Conservation (phyloP, 1,284 basidiomycete species). For the Testicularia cyperi region DNA sequence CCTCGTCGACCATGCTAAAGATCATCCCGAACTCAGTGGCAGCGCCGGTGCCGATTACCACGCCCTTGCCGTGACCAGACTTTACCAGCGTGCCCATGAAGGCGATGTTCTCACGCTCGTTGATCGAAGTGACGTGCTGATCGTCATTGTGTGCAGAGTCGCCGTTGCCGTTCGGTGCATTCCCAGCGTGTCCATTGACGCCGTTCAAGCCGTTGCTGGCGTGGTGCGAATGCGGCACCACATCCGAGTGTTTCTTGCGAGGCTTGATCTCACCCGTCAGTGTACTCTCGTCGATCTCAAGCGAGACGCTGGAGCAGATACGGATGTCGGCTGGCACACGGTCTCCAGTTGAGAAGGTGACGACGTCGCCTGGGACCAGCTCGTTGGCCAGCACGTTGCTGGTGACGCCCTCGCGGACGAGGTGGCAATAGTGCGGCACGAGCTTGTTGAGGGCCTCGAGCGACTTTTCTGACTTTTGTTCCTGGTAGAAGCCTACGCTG, state of each 20-base stretch:
- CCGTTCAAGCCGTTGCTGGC: slow-evolving; percentile 2
- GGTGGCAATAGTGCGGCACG: slow-evolving; percentile 91
- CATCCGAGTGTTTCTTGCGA: slow-evolving; percentile 70
- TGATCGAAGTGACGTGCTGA: slow-evolving; percentile 64
- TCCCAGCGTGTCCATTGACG: no score
- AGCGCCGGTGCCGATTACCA: slow-evolving; percentile 86
- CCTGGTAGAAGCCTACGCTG: slow-evolving; percentile 93
- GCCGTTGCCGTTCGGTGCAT: no score
- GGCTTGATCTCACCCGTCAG: slow-evolving; percentile 90
- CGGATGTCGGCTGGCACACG: slow-evolving; percentile 91
- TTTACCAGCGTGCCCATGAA: slow-evolving; percentile 98
- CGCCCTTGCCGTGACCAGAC: slow-evolving; percentile 80
- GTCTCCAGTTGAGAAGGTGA: slow-evolving; percentile 83
- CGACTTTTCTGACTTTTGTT: slow-evolving; percentile 89
- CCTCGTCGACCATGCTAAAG: slow-evolving; percentile 97
- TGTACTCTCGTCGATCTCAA: slow-evolving; percentile 93
- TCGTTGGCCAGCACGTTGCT: slow-evolving; percentile 82
- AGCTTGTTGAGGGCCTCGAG: slow-evolving; percentile 93
- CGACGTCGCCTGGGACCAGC: slow-evolving; percentile 89
- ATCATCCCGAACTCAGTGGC: slow-evolving; percentile 94
- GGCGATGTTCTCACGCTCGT: slow-evolving; percentile 83
- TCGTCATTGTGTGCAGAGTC: not conserved
- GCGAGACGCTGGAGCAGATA: slow-evolving; percentile 73
- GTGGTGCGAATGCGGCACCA: slow-evolving; percentile 54
- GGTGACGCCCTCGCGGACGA: slow-evolving; percentile 69